phyloP scores from a whole-genome alignment of 2,329 filamentous ascomycete species.

The Colletotrichum navitas region DNA sequence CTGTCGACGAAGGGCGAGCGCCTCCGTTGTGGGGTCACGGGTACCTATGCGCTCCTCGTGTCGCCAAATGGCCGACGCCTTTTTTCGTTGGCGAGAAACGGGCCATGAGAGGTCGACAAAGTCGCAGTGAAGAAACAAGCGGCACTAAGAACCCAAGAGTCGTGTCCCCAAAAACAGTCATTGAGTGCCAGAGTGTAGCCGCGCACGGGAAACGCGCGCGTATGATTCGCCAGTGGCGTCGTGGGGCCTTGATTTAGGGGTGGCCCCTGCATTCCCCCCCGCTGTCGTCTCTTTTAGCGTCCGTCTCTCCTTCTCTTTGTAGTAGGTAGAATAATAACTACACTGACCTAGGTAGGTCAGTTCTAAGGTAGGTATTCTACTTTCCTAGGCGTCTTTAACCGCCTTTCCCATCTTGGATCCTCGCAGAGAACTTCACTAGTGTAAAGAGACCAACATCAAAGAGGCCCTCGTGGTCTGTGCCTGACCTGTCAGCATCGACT shows the following conservation, averaged over 20 bases:
- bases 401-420: not conserved
- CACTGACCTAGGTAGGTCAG: too few relatives aligned
- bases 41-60: not conserved
- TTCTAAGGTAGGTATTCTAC: too few relatives aligned
- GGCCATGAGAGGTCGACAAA: slow-evolving; percentile 17
- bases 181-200: slow-evolving; percentile 38
- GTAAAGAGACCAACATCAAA: slow-evolving; percentile 1
- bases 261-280: slow-evolving; percentile 33
- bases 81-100: not conserved
- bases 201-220: slow-evolving; percentile 40
- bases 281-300: slow-evolving; percentile 29
- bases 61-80: slow-evolving; percentile 1
- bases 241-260: slow-evolving; percentile 11
- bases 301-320: slow-evolving; percentile 20
- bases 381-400: slow-evolving; percentile 2
- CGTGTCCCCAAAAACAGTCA: slow-evolving; percentile 1
- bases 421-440: not conserved
- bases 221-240: slow-evolving; percentile 36
- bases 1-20: slow-evolving; percentile 49
- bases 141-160: not conserved
- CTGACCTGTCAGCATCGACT: slow-evolving; percentile 3
- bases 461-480: not conserved
- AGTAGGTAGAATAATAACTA: too few relatives aligned
- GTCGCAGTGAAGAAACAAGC: slow-evolving; percentile 23
- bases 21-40: slow-evolving; percentile 12